Conservation (phyloP, 1,284 basidiomycete species). For the Puccinia horiana region DNA sequence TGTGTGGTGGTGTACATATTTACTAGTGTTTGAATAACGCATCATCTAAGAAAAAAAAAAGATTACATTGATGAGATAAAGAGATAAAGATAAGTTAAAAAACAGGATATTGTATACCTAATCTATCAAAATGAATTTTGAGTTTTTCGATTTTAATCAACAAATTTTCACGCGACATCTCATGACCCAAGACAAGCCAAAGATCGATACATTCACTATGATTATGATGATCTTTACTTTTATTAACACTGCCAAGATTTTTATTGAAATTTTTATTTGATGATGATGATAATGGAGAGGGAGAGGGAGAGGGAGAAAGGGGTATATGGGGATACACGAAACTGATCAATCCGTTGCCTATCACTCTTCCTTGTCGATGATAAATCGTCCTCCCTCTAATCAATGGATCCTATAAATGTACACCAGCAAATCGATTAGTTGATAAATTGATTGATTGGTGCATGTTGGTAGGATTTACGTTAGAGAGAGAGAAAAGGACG, state of each 20-base stretch:
- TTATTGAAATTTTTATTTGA: no score
- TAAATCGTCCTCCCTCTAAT: constrained; percentile 36
- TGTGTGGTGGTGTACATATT: no score
- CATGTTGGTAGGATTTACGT: background rate
- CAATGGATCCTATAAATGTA: constrained; percentile 28
- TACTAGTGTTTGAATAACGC: no score
- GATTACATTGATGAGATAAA: background rate
- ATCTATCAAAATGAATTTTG: background rate
- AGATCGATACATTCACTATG: constrained; percentile 17
- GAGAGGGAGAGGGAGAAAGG: background rate
- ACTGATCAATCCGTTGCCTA: constrained; percentile 42
- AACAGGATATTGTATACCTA: constrained; percentile 33
- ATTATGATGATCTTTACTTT: no score
- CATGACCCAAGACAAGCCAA: constrained; percentile 45
- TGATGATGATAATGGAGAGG: background rate
- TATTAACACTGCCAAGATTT: no score
- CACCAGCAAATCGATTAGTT: background rate
- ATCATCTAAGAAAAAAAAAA: no score
- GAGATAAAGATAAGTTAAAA: constrained; percentile 6
- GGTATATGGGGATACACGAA: constrained; percentile 30
- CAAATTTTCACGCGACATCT: constrained; percentile 34
- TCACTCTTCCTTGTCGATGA: constrained; percentile 33
- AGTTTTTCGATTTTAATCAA: constrained; percentile 27
- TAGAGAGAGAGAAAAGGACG: background rate
- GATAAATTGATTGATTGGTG: background rate